These are phyloP conservation scores for Trichoderma arundinaceum DNA, from an alignment of 2,329 filamentous ascomycete species.

Conservation along the genomic window DNA sequence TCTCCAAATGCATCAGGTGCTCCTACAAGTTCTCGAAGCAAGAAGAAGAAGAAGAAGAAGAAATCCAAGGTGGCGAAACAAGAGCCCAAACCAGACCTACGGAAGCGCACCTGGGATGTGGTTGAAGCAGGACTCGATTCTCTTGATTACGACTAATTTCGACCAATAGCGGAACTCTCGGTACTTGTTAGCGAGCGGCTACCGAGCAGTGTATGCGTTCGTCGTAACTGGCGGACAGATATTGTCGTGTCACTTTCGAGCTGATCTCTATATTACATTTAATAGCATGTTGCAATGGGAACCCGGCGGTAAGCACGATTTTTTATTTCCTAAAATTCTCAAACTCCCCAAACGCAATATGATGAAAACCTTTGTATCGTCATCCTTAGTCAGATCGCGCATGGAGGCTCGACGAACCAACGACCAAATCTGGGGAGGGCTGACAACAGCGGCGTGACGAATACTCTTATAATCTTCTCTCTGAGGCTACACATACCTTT, in stretches of 20 bases:
- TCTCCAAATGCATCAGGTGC: conserved; percentile 8
- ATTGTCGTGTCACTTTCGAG: background rate
- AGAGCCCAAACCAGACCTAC: conserved; percentile 63
- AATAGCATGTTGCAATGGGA: too few relatives aligned
- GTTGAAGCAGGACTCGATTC: conserved; percentile 66
- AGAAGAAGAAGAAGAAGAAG: conserved; percentile 48
- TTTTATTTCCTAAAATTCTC: background rate
- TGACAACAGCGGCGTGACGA: conserved; percentile 52
- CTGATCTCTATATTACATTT: background rate
- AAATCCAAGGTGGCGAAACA: conserved; percentile 47
- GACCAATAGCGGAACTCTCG: background rate
- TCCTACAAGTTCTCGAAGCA: conserved; percentile 33
- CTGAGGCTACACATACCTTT: conserved; percentile 45
- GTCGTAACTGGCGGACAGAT: background rate
- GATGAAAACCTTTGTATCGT: conserved; percentile 91
- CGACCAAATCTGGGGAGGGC: conserved; percentile 42
- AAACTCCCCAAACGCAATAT: conserved; percentile 48
- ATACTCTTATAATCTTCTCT: conserved; percentile 59
- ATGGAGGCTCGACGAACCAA: conserved; percentile 44
- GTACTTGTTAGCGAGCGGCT: background rate
- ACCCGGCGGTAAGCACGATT: background rate
- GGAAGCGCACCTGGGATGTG: conserved; percentile 71
- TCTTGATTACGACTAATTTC: conserved; percentile 64
- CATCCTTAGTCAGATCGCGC: conserved; percentile 88
- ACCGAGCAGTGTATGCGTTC: too few relatives aligned